Conservation (phyloP, 164 flowering plant genomes). For the Sedum album region DNA sequence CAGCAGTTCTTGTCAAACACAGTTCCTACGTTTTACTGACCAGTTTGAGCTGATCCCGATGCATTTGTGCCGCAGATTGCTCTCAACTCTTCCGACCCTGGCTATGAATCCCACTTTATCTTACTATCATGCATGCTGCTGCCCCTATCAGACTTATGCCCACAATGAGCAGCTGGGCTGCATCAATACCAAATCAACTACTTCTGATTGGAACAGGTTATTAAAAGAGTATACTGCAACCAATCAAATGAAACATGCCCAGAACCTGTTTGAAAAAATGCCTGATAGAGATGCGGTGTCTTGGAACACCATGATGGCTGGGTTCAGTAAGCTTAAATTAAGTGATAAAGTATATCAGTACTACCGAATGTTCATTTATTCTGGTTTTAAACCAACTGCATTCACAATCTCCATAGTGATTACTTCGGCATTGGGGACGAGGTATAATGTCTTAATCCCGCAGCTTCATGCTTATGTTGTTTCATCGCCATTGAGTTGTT, state of each 20-base stretch:
- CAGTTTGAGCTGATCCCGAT: too few relatives aligned
- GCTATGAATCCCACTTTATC: background rate
- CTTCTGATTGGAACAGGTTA: constrained; percentile 35
- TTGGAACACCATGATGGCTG: constrained; percentile 49
- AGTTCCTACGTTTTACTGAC: too few relatives aligned
- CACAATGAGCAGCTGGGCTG: background rate
- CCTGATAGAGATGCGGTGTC: constrained; percentile 49
- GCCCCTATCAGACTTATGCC: background rate
- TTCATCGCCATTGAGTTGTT: constrained; percentile 22
- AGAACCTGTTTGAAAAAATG: constrained; percentile 53
- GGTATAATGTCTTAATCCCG: constrained; percentile 25
- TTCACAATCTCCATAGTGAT: constrained; percentile 38
- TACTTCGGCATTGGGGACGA: constrained; percentile 19
- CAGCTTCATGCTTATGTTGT: constrained; percentile 46
- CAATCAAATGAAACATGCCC: constrained; percentile 24
- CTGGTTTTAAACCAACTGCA: constrained; percentile 30
- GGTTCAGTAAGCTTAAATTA: constrained; percentile 25
- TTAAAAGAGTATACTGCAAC: constrained; percentile 21
- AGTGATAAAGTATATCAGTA: constrained; percentile 15
- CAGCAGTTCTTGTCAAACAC: too few relatives aligned
- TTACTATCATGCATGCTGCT: background rate
- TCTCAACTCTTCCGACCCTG: background rate
- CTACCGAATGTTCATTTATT: constrained; percentile 30
- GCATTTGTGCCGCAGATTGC: background rate
- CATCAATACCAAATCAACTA: background rate